Evolutionary conservation across 805 yeast species (phyloP), one percentile per base, ranked within the genome.

Genomic region (Myxozyma lipomycoides): DNA sequence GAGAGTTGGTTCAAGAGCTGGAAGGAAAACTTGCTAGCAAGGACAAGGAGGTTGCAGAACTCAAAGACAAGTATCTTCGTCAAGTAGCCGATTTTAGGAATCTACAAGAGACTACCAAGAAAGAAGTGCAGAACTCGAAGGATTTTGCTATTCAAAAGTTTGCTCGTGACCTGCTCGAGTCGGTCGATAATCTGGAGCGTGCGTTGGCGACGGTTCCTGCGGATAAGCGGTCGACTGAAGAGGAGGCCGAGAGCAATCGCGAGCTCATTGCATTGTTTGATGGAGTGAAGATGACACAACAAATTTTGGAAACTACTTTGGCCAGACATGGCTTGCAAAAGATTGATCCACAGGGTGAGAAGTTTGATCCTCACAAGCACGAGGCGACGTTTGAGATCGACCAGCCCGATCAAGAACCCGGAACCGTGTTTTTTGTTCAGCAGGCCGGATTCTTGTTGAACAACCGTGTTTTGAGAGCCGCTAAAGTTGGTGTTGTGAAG

Each of bases 401-500:
- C 30, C 86, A 84, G 64, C 86, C 90, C 43, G 93, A 80, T 61
- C 86, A 87, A 70, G 91, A 86, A 70, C 86, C 96, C 17, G 96
- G 96, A 53, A 84, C 96, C 24, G 87, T 89, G 52, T 85, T 90
- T 81, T 86, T 80, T 64, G 96, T 90, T 53, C 96, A 89, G 73
- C 96, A 86, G 72, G 78, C 83, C 22, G 97, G 97, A 39, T 89
- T 83, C 73, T 81, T 83, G 52, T 76, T 88, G 64, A 88, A 88
- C 72, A 81, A 84, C 62, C 79, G 97, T 67, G 95, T 89, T 30
- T 77, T 89, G 67, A 81, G 97, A 72, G 95, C 97, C 28, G 96
- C 97, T 52, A 89, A 89, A 76, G 97, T 89, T 60, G 97, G 97
- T 62, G 79, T 89, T 64, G 96, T 89, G 60, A 86, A 84, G 73